A percentile compares a stretch with the other conserved stretches of the same genome.
These are phyloP conservation scores for Penicillium sp. DNA, from an alignment of 2,329 filamentous ascomycete genomes.

Conservation along the genomic window DNA sequence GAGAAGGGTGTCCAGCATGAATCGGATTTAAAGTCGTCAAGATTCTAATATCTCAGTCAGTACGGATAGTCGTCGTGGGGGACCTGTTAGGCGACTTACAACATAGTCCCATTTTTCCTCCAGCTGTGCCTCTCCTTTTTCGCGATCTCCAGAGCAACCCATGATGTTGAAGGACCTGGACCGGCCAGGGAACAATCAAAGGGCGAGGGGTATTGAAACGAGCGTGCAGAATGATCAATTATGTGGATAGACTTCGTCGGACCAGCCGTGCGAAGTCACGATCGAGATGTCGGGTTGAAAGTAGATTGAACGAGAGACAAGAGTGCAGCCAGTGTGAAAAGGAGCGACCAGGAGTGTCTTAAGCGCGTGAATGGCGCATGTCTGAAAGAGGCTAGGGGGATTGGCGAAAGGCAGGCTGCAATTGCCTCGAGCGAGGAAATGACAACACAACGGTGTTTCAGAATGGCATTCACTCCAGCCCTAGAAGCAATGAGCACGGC, in stretches of 20 bases:
- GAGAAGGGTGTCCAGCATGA: conserved; percentile 77
- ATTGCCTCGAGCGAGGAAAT: not conserved
- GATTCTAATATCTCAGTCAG: conserved; percentile 43
- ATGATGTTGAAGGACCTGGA: conserved; percentile 50
- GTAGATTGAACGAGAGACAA: not conserved
- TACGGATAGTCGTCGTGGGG: not conserved
- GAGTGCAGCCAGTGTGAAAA: not conserved
- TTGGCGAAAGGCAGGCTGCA: not conserved
- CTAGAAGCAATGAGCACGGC: conserved; percentile 4
- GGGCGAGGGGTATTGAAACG: conserved; percentile 3
- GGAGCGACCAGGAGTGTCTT: conserved; percentile 16
- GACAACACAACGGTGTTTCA: conserved; percentile 12
- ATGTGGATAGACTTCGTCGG: conserved; percentile 31
- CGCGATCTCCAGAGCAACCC: conserved; percentile 63
- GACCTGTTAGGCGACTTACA: conserved; percentile 50
- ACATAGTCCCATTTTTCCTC: conserved; percentile 97
- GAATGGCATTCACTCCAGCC: conserved; percentile 7
- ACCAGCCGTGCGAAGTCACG: conserved; percentile 36
- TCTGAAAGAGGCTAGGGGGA: conserved; percentile 11
- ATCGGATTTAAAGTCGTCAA: conserved; percentile 77
- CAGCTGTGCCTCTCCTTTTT: conserved; percentile 67
- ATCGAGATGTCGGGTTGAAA: not conserved
- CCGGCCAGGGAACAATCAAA: conserved; percentile 28
- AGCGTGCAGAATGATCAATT: conserved; percentile 7
- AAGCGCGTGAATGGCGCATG: conserved; percentile 21